Conservation (phyloP, 257 asterid genomes). For the Ballota nigra region DNA sequence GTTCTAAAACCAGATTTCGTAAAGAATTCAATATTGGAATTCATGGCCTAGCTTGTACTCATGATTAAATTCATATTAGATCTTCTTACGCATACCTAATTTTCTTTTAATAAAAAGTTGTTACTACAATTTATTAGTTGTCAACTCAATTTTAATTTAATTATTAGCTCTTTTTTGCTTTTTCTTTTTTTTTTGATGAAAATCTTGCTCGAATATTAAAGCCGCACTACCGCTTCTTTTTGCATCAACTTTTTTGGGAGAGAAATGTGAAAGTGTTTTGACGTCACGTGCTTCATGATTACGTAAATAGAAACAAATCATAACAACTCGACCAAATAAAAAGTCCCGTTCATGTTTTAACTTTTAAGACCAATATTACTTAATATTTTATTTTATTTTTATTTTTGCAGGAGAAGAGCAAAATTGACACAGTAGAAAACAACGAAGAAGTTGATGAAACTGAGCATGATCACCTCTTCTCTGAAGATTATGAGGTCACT, state of each 20-base stretch:
- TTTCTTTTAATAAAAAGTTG: neutral
- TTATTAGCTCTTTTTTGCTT: neutral
- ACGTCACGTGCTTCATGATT: neutral
- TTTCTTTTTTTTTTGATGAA: too few relatives aligned
- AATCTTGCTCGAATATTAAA: neutral
- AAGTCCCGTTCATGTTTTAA: too few relatives aligned
- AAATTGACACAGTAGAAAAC: constrained; percentile 19
- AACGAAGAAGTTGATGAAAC: constrained; percentile 50
- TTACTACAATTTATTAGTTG: neutral
- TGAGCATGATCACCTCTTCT: constrained; percentile 56
- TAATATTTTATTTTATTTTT: neutral
- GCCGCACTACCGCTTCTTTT: neutral
- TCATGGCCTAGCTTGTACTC: too few relatives aligned
- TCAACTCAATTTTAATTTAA: neutral
- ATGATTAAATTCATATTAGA: neutral
- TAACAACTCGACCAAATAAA: constrained; percentile 31
- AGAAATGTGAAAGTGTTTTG: neutral
- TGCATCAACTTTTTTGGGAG: neutral
- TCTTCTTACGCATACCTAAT: neutral
- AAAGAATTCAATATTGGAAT: neutral
- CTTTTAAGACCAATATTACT: too few relatives aligned
- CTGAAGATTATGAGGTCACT: constrained; percentile 76
- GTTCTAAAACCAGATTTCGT: too few relatives aligned
- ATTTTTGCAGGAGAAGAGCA: constrained; percentile 40
- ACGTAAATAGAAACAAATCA: constrained; percentile 14